Evolutionary conservation across 1,284 basidiomycete species (phyloP).

Genomic region (Thecaphora frezii): DNA sequence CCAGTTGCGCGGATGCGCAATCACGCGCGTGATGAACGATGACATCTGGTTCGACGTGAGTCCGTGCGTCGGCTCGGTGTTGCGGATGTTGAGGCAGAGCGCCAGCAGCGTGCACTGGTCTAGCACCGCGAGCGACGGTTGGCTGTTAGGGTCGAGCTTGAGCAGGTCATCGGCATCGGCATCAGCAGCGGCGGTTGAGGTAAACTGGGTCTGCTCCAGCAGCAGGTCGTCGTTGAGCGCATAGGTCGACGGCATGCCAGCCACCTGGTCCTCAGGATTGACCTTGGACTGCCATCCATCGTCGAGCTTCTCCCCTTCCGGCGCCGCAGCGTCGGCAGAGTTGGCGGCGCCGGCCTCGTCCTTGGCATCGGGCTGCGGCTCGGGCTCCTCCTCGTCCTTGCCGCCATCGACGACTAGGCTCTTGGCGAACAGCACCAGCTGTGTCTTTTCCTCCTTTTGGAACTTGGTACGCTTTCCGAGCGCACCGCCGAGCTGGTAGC

Average conservation of each 20-base stretch:
- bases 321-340: slow-evolving; percentile 22
- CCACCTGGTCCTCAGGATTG: slow-evolving; percentile 35
- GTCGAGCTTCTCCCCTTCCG: slow-evolving; percentile 26
- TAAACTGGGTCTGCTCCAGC: slow-evolving; percentile 89
- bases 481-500: slow-evolving; percentile 90
- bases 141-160: slow-evolving; percentile 76
- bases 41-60: slow-evolving; percentile 54
- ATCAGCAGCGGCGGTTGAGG: slow-evolving; percentile 64
- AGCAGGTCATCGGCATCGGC: slow-evolving; percentile 58
- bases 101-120: slow-evolving; percentile 55
- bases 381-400: slow-evolving; percentile 37
- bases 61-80: slow-evolving; percentile 57
- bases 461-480: slow-evolving; percentile 93
- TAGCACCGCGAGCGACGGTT: slow-evolving; percentile 64
- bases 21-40: slow-evolving; percentile 51
- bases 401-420: slow-evolving; percentile 61
- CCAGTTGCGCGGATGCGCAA: slow-evolving; percentile 55
- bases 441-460: slow-evolving; percentile 80
- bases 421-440: slow-evolving; percentile 90
- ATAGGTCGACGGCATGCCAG: slow-evolving; percentile 71
- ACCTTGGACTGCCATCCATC: slow-evolving; percentile 39
- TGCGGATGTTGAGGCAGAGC: slow-evolving; percentile 54
- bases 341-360: slow-evolving; percentile 15
- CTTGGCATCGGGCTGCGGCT: slow-evolving; percentile 18
- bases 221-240: slow-evolving; percentile 93